Base-by-base conservation (phyloP, 2,329 filamentous ascomycete genomes). In the Lachnellula arida region DNA sequence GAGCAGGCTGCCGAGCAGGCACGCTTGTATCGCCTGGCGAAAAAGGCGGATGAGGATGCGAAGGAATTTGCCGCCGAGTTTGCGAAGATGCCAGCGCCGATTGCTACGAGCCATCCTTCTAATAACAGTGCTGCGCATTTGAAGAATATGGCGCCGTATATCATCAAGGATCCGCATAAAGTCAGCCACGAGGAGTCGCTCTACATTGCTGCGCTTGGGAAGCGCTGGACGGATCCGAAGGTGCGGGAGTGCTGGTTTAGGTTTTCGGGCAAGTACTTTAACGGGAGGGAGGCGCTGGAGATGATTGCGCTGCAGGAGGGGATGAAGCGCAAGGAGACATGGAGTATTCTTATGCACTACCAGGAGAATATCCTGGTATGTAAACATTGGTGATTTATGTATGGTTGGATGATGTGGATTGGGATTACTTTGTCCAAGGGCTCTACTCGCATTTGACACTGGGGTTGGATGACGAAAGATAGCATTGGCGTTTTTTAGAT, bases 261-360 rank as follows among this genome's bases (percentile, higher is more conserved):
- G 46, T 84, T 96, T 64, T 81, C 52, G 86, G 35, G 46, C 65
- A 90, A 88, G 71, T 94, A 97, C 71, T 90, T 97, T 65, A 92
- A 97, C 70, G 94, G 94, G 1, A 81, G 80, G 55, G 86, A 88
- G 67, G 87, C 92, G 2, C 77, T 97, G 57, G 94, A 99, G 74
- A 86, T 92, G 64, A 88, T 99, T 62, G 84, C 88, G 1, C 76
- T 94, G n/a, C 81, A 87, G 55, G 91, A 97, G 73, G 88, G 89
- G 5, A 81, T 95, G 75, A 96, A 94, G 76, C 79, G 91, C 55
- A 95, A 93, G 73, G 86, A 89, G 63, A 80, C 91, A 14, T 91
- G 88, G 76, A 80, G 81, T 47, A 75, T 86, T 53, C 71, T 88
- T 54, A 80, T 79, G 42, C 74, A 75, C n/a, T 85, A 87, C 78